Percentiles rank a stretch among this genome's conserved stretches.
These are phyloP conservation scores for Arctostaphylos glauca DNA, from an alignment of 148 eudicot genomes.

Conservation along the genomic window DNA sequence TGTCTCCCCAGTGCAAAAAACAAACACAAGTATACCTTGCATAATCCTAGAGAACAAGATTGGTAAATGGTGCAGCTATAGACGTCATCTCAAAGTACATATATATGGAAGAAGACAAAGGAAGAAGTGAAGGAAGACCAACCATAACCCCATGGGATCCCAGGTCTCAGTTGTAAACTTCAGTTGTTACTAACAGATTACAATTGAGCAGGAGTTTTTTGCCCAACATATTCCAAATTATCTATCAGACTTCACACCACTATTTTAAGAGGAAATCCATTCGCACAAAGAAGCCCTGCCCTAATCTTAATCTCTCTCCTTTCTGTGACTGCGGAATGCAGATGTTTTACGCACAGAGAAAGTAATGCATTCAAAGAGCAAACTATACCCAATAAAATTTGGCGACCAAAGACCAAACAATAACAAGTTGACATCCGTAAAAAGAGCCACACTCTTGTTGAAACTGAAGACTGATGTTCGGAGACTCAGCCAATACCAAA, in stretches of 20 bases:
- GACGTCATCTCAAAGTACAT: not conserved
- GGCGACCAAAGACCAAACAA: not conserved
- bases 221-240: not conserved
- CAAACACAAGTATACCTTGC: not conserved
- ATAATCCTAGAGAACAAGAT: not conserved
- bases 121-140: not conserved
- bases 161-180: not conserved
- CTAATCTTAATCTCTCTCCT: not conserved
- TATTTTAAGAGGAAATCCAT: not conserved
- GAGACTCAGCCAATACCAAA: not conserved
- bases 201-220: not conserved
- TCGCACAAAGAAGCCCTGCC: not conserved
- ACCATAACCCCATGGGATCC: not conserved
- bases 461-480: not conserved
- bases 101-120: not conserved
- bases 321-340: not conserved
- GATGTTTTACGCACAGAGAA: not conserved
- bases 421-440: not conserved
- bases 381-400: not conserved
- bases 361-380: not conserved
- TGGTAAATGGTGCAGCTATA: not conserved
- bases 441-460: not conserved
- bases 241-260: not conserved
- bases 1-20: not conserved
- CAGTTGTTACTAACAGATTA: not conserved